Conservation (phyloP, 176 grass and related monocot species). For the Triticum urartu region DNA sequence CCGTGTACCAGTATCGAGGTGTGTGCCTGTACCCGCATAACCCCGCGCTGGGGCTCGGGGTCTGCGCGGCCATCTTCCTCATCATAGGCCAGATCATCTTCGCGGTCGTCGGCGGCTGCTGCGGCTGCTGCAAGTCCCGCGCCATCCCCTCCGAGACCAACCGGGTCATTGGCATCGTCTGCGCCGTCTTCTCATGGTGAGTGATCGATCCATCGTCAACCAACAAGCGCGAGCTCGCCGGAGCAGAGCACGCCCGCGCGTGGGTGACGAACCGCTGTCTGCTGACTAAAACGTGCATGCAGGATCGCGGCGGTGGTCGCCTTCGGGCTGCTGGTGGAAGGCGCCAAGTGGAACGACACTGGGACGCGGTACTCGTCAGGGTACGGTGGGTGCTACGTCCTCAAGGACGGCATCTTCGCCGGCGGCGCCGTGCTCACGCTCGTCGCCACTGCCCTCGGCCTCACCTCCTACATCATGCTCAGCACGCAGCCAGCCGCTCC, state of each 20-base stretch:
- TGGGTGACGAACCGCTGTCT: not conserved
- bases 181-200: slow-evolving; percentile 28
- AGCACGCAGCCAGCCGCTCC: not conserved
- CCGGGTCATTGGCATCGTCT: slow-evolving; percentile 1
- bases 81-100: slow-evolving; percentile 3
- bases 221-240: not conserved
- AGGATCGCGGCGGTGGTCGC: slow-evolving; percentile 36
- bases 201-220: not conserved
- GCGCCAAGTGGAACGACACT: not conserved
- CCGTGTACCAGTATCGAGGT: not conserved
- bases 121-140: slow-evolving; percentile 41
- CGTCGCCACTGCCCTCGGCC: slow-evolving; percentile 17
- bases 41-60: slow-evolving; percentile 5
- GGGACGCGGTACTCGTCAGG: not conserved
- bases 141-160: slow-evolving; percentile 24
- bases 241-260: no score
- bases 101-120: slow-evolving; percentile 30
- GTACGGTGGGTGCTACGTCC: not conserved
- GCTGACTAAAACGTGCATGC: not conserved
- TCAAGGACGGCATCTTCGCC: slow-evolving; percentile 28
- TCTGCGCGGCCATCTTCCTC: slow-evolving; percentile 40
- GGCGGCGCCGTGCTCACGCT: slow-evolving; percentile 30
- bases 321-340: not conserved
- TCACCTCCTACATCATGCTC: slow-evolving; percentile 25
- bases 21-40: slow-evolving; percentile 27